phyloP scores from a whole-genome alignment of 1,284 basidiomycete species.

The Fomitopsis palustris region DNA sequence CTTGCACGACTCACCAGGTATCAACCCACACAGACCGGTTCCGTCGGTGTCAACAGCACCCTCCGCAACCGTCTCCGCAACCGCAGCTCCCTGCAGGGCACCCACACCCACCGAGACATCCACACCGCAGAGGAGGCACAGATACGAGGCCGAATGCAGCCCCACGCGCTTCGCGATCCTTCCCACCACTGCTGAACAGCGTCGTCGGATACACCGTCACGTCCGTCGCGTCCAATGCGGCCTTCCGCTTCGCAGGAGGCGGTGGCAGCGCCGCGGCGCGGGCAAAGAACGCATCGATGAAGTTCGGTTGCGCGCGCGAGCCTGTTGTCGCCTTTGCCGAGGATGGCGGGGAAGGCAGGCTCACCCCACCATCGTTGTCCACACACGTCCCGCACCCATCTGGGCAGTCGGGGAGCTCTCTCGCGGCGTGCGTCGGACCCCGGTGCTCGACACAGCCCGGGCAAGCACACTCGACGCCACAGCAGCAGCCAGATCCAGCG shows the following conservation, averaged over 20 bases:
- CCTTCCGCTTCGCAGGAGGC: conserved; percentile 44
- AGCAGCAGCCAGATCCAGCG: conserved; percentile 65
- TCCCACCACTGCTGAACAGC: conserved; percentile 25
- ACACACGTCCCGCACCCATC: conserved; percentile 66
- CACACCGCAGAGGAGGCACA: conserved; percentile 62
- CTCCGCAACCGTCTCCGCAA: conserved; percentile 50
- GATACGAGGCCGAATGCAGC: conserved; percentile 46
- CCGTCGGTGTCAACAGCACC: conserved; percentile 34
- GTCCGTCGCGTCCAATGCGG: conserved; percentile 46
- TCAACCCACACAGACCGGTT: background rate
- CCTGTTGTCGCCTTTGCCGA: background rate
- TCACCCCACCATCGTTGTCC: conserved; percentile 45
- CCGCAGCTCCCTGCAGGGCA: conserved; percentile 44
- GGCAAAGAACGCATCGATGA: conserved; percentile 61
- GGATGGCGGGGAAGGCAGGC: conserved; percentile 31
- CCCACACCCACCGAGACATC: conserved; percentile 47
- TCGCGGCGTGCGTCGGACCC: conserved; percentile 41
- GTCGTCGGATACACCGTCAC: conserved; percentile 42
- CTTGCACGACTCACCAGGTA: background rate
- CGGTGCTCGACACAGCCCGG: conserved; percentile 72
- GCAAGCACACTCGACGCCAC: conserved; percentile 66
- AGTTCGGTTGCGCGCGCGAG: conserved; percentile 21
- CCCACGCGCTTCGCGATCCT: conserved; percentile 31
- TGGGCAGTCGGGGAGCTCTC: conserved; percentile 46
- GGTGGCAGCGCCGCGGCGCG: conserved; percentile 54